These are phyloP conservation scores for Solanum microdontum DNA, from an alignment of 257 asterid genomes.

Conservation along the genomic window DNA sequence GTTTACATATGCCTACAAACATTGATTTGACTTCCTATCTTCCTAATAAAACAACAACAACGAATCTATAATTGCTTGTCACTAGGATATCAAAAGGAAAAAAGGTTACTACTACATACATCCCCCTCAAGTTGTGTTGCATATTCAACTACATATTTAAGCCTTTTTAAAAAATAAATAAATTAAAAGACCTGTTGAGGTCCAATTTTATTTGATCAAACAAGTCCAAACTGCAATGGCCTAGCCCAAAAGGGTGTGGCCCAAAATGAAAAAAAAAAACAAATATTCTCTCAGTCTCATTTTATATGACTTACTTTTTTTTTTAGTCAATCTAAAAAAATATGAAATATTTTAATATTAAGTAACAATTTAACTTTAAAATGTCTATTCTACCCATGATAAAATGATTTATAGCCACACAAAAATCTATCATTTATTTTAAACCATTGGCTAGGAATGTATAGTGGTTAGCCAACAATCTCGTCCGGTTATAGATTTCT, in stretches of 20 bases:
- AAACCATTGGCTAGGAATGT: too few species aligned
- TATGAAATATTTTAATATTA: too few species aligned
- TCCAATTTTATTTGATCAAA: background rate
- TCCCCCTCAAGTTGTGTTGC: background rate
- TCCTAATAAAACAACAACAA: background rate
- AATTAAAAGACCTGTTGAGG: background rate
- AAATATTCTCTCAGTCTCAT: too few species aligned
- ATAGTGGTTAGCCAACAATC: too few species aligned
- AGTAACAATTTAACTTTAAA: too few species aligned
- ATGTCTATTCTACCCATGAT: too few species aligned
- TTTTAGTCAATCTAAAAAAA: too few species aligned
- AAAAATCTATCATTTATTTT: too few species aligned
- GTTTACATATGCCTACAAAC: background rate
- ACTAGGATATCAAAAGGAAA: background rate
- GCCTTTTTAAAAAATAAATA: background rate
- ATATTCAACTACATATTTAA: background rate
- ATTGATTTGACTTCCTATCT: conserved; percentile 9
- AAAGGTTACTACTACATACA: background rate
- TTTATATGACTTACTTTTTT: too few species aligned
- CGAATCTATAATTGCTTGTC: background rate
- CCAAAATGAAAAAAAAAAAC: background rate
- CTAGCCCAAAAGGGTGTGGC: background rate
- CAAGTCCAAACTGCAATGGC: background rate
- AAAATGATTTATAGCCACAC: too few species aligned
- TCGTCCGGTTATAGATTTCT: too few species aligned